Conservation (phyloP, 2,329 filamentous ascomycete genomes). For the Catunica adiposa region DNA sequence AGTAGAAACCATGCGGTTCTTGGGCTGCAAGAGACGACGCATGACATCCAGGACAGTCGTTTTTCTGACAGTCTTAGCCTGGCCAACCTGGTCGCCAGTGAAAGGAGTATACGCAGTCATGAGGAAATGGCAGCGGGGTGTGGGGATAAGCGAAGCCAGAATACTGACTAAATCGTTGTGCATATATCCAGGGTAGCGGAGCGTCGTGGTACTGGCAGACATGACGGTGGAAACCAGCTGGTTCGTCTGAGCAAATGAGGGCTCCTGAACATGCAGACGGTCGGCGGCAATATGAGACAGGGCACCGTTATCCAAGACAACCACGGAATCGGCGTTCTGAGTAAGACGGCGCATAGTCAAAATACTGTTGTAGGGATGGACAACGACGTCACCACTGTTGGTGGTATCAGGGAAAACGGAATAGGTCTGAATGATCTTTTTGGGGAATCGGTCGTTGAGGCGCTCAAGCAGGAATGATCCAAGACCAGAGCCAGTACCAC, state of each 20-base stretch:
- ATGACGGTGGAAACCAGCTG: slow-evolving; percentile 95
- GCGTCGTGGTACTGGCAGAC: slow-evolving; percentile 91
- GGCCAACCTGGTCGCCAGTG: slow-evolving; percentile 86
- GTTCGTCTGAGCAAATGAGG: slow-evolving; percentile 94
- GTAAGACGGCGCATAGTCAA: slow-evolving; percentile 80
- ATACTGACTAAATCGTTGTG: slow-evolving; percentile 98
- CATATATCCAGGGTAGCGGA: slow-evolving; percentile 97
- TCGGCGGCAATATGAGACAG: slow-evolving; percentile 88
- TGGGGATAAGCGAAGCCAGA: slow-evolving; percentile 86
- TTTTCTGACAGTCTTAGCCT: slow-evolving; percentile 94
- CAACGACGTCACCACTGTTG: slow-evolving; percentile 75
- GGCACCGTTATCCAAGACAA: slow-evolving; percentile 91
- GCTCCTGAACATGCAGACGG: slow-evolving; percentile 82
- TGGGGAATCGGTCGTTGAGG: slow-evolving; percentile 92
- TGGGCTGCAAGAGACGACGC: slow-evolving; percentile 84
- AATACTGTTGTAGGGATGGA: slow-evolving; percentile 95
- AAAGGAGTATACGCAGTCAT: slow-evolving; percentile 98
- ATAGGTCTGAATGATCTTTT: slow-evolving; percentile 98
- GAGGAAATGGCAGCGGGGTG: slow-evolving; percentile 90
- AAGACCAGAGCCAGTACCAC: slow-evolving; percentile 88
- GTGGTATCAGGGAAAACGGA: slow-evolving; percentile 94
- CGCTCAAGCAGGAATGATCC: slow-evolving; percentile 89
- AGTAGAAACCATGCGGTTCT: slow-evolving; percentile 98
- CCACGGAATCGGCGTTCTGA: slow-evolving; percentile 93
- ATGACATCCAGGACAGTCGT: slow-evolving; percentile 97